A percentile compares a stretch with the other conserved stretches of the same genome.
These are phyloP conservation scores for Naematelia aurantialba DNA, from an alignment of 768 basidiomycete genomes.

Conservation along the genomic window DNA sequence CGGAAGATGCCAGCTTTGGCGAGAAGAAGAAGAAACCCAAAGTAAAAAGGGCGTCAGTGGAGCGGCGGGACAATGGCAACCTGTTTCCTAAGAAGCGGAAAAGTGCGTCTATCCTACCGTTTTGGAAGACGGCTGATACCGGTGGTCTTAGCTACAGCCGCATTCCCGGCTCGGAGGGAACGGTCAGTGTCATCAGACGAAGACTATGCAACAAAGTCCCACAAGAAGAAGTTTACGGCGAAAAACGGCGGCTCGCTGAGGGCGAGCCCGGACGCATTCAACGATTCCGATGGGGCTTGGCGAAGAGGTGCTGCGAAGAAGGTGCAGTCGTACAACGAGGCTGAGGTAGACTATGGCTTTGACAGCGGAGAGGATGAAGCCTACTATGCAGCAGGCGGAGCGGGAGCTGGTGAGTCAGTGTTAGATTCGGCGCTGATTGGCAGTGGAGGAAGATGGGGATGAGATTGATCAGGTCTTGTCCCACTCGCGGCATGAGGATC, in stretches of 20 bases:
- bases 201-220: constrained; percentile 43
- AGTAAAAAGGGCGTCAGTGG: neutral
- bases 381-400: constrained; percentile 21
- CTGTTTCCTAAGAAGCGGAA: constrained; percentile 1
- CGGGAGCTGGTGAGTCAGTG: constrained; percentile 20
- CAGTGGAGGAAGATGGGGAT: constrained; percentile 33
- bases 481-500: constrained; percentile 78
- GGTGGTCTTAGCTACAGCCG: constrained; percentile 15
- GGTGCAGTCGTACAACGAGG: constrained; percentile 43
- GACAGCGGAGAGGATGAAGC: constrained; percentile 32
- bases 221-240: constrained; percentile 37
- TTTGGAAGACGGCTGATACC: neutral
- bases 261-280: constrained; percentile 26
- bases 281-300: constrained; percentile 33
- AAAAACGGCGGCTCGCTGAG: constrained; percentile 11
- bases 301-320: constrained; percentile 39
- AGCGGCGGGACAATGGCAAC: neutral
- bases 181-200: constrained; percentile 38
- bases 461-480: constrained; percentile 82
- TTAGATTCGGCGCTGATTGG: neutral
- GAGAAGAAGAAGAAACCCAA: constrained; percentile 7
- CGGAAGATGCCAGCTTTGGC: constrained; percentile 5
- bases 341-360: constrained; percentile 45
- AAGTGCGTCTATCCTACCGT: neutral
- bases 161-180: constrained; percentile 33